Base-by-base conservation (phyloP, 345 rosid species). In the Hirschfeldia incana region DNA sequence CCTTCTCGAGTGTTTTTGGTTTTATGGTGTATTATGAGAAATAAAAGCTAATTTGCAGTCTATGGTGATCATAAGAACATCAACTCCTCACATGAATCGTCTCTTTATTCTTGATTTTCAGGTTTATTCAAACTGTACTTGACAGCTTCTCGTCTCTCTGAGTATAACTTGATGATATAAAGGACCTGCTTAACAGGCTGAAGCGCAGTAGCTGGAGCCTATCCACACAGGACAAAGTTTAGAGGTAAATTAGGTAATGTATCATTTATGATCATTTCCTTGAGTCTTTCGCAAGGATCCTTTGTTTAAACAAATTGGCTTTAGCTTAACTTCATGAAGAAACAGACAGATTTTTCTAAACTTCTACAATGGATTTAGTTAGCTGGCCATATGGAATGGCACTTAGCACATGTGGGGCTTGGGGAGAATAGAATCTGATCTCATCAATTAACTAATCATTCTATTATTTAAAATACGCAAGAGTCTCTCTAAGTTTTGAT, bases 381-480 rank as follows among this genome's bases (percentile, higher is more conserved):
- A 73, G 82, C 82, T 78, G 73, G 82, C 77, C 82, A 66, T 67
- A 78, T 78, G 73, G 36, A 65, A 16, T 67, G 73, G 68, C 73
- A 67, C 57, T 68, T 51, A 44, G 33, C 69, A 73, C 82, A 79
- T 68, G 49, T 42, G 49, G 82, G 73, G 62, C 6, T 2, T 39
- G 67, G n/a, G 29, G 68, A 73, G 55, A 27, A 33, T 8, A 68
- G 3, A 4, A 53, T 53, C 8, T 16, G 10, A 61, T 67, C 32
- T 46, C 2, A 29, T 8, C n/a, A 29, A 42, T 10, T 66, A 79
- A 34, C 1, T 62, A 79, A 73, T 73, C 73, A 44, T 5, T 66
- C 44, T 28, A 33, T 11, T 5, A 42, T 5, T 8, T 0, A 74
- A 42, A 17, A 66, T 73, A 73, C 64, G 55, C 26, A 10, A 67